Evolutionary conservation across 805 yeast genomes (phyloP).

Genomic region (Saccharomycopsis sp.): DNA sequence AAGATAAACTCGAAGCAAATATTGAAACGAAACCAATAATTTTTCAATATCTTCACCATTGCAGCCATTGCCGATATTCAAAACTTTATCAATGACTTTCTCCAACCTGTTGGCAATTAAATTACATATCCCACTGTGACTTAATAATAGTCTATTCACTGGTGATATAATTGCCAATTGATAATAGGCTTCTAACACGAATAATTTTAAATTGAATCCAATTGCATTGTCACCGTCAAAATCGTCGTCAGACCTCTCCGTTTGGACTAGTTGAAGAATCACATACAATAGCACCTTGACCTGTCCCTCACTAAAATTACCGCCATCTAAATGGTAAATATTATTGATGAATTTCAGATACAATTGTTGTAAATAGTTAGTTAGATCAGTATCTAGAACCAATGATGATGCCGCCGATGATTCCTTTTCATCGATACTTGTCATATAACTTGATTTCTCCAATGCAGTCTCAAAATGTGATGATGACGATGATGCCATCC

Average conservation of each 20-base stretch:
- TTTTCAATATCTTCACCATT: too few relatives aligned
- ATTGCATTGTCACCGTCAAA: background rate
- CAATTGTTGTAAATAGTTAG: constrained; percentile 7
- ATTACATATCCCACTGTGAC: constrained; percentile 10
- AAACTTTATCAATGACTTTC: background rate
- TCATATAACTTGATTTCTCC: too few relatives aligned
- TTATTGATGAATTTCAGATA: constrained; percentile 1
- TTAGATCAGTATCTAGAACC: constrained; percentile 6
- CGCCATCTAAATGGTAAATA: constrained; percentile 3
- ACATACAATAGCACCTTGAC: too few relatives aligned
- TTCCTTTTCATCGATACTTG: too few relatives aligned
- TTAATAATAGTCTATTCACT: constrained; percentile 8
- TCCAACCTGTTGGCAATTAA: background rate
- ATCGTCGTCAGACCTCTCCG: background rate
- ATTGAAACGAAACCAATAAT: constrained; percentile 7
- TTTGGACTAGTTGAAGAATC: background rate
- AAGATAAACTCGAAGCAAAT: constrained; percentile 11
- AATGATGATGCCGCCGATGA: too few relatives aligned
- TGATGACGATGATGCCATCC: too few relatives aligned
- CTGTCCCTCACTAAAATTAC: too few relatives aligned
- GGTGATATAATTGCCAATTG: constrained; percentile 13
- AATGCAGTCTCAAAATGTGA: too few relatives aligned
- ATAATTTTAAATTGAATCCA: constrained; percentile 10
- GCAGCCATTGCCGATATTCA: background rate
- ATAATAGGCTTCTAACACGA: constrained; percentile 13